Evolutionary conservation across 1,284 basidiomycete genomes (phyloP).

Genomic region (Sphaerobolus stellatus): DNA sequence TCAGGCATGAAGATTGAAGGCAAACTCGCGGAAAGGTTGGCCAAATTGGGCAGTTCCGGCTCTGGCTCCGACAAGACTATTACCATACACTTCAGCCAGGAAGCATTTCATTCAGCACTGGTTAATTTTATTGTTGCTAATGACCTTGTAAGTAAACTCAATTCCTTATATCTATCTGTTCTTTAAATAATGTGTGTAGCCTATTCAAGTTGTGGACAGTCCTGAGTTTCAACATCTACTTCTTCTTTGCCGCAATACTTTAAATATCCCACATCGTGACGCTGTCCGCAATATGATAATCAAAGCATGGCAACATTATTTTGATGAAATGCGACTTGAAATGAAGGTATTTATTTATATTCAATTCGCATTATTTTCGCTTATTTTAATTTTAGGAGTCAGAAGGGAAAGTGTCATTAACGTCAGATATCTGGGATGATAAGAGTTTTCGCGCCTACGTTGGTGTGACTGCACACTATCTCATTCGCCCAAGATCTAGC

Average conservation of each 20-base stretch:
- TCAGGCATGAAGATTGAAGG: background rate
- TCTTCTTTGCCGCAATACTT: background rate
- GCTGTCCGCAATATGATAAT: background rate
- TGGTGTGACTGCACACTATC: conserved; percentile 37
- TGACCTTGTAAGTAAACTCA: conserved; percentile 56
- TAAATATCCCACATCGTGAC: background rate
- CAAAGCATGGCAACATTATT: background rate
- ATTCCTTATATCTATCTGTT: background rate
- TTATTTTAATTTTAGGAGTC: conserved; percentile 21
- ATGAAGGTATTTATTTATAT: background rate
- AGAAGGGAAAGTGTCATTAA: conserved; percentile 33
- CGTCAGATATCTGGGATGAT: conserved; percentile 36
- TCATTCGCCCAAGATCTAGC: conserved; percentile 17
- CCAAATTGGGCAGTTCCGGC: background rate
- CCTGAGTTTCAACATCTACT: background rate
- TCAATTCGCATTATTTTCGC: conserved; percentile 7
- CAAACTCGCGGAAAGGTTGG: too few species aligned
- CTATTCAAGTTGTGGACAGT: background rate
- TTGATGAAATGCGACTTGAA: background rate
- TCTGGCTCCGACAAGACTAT: background rate
- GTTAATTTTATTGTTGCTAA: background rate
- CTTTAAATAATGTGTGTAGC: background rate
- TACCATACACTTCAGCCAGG: background rate
- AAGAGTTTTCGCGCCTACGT: conserved; percentile 32
- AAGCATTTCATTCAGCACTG: background rate